Conservation (phyloP, 495 filamentous ascomycete species). For the Hypoxylon fuscum region DNA sequence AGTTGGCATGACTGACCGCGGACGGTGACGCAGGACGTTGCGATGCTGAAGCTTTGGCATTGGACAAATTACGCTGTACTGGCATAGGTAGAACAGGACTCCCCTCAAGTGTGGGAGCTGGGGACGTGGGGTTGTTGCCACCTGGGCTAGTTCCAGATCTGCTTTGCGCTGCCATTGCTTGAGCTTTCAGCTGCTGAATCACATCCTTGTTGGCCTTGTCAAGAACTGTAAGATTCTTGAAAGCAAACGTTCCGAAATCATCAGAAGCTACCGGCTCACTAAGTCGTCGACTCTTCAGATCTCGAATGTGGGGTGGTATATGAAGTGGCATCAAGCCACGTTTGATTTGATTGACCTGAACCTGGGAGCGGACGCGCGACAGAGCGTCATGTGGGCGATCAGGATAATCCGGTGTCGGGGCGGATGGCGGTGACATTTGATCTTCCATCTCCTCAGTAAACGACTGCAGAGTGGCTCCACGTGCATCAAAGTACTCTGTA, state of each 20-base stretch:
- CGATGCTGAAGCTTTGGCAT: conserved; percentile 65
- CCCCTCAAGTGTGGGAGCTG: conserved; percentile 76
- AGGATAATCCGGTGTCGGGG: conserved; percentile 72
- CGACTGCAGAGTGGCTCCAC: conserved; percentile 86
- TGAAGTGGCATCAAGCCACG: conserved; percentile 92
- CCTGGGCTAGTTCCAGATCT: conserved; percentile 55
- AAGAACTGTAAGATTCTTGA: conserved; percentile 95
- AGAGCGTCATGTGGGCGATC: conserved; percentile 95
- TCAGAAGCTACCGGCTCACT: conserved; percentile 90
- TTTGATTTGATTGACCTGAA: conserved; percentile 74
- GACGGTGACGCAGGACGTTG: conserved; percentile 90
- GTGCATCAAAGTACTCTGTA: conserved; percentile 95
- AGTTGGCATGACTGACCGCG: conserved; percentile 75
- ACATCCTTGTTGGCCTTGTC: conserved; percentile 99
- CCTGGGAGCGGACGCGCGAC: conserved; percentile 83
- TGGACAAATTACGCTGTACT: conserved; percentile 83
- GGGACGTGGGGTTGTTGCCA: conserved; percentile 52
- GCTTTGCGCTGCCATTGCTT: conserved; percentile 77
- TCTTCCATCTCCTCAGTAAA: conserved; percentile 96
- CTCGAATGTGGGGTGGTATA: conserved; percentile 94
- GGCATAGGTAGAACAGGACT: conserved; percentile 83
- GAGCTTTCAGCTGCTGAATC: conserved; percentile 91
- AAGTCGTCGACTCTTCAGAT: conserved; percentile 82
- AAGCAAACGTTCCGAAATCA: conserved; percentile 95
- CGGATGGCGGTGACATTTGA: conserved; percentile 74